Conservation (phyloP, 75 land plant species). For the Sequoia sempervirens region DNA sequence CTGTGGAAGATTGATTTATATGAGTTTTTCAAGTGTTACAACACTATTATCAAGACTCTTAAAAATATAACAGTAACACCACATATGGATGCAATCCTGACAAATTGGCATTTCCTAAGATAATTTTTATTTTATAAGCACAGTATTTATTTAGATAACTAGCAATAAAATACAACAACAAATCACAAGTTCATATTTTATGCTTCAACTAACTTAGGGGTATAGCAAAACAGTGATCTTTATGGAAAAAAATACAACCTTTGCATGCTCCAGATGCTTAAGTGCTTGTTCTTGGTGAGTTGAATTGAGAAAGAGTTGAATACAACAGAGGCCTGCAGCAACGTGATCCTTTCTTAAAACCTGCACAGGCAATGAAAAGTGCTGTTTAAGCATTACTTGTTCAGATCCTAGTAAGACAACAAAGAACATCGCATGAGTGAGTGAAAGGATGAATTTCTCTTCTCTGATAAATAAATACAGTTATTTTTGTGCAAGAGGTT, state of each 20-base stretch:
- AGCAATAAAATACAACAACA: neutral
- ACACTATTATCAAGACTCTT: too few species aligned
- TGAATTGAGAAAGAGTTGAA: slow-evolving; percentile 92
- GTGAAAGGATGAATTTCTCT: neutral
- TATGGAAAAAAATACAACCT: slow-evolving; percentile 35
- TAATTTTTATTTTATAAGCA: neutral
- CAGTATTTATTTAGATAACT: neutral
- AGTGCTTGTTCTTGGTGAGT: slow-evolving; percentile 85
- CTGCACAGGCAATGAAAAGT: slow-evolving; percentile 25
- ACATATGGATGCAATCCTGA: neutral
- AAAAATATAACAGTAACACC: too few species aligned
- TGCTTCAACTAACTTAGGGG: neutral
- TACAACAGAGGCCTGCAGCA: slow-evolving; percentile 97
- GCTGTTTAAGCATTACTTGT: neutral
- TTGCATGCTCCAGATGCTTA: slow-evolving; percentile 82
- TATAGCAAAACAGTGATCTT: neutral
- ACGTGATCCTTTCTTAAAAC: slow-evolving; percentile 86
- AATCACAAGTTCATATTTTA: neutral
- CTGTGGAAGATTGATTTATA: too few species aligned
- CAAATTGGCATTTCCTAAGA: neutral
- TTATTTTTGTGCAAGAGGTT: neutral
- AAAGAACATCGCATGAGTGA: neutral
- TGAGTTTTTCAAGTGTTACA: too few species aligned
- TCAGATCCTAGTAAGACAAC: neutral
- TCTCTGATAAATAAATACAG: neutral